Percentiles rank a stretch among this genome's conserved stretches.
phyloP scores from a whole-genome alignment of 139 green algal species.

The Micromonas commoda region DNA sequence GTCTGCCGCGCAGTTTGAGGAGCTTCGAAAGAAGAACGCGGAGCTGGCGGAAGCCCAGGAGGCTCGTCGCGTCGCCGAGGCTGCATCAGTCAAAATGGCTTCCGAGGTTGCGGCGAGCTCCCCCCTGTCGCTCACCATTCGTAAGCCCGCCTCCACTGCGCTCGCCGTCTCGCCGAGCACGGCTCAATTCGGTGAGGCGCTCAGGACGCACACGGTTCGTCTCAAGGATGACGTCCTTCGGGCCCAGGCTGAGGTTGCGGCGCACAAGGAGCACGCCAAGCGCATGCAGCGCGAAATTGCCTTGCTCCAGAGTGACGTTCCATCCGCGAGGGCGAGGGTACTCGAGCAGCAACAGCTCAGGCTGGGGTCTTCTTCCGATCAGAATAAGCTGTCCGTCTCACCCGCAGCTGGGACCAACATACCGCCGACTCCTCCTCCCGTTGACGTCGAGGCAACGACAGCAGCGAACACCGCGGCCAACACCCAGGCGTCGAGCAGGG shows the following conservation, averaged over 20 bases:
- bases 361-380: no score
- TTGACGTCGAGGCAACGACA: background rate
- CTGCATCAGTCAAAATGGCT: no score
- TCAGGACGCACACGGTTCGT: background rate
- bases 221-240: background rate
- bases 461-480: background rate
- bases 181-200: background rate
- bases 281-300: background rate
- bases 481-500: background rate
- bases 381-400: no score
- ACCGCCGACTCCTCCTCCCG: no score
- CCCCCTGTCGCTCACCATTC: background rate
- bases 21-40: no score
- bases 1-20: no score
- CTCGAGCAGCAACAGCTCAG: no score
- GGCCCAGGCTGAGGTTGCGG: background rate
- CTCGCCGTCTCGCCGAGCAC: background rate
- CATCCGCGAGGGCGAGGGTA: no score
- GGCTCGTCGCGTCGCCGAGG: no score
- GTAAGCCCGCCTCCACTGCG: background rate
- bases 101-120: no score
- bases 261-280: background rate
- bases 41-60: no score
- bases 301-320: background rate
- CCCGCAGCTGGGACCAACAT: no score